Percentiles rank a stretch among this genome's conserved stretches.
Evolutionary conservation across 2,329 filamentous ascomycete species (phyloP).

Genomic region (Tolypocladium capitatum): DNA sequence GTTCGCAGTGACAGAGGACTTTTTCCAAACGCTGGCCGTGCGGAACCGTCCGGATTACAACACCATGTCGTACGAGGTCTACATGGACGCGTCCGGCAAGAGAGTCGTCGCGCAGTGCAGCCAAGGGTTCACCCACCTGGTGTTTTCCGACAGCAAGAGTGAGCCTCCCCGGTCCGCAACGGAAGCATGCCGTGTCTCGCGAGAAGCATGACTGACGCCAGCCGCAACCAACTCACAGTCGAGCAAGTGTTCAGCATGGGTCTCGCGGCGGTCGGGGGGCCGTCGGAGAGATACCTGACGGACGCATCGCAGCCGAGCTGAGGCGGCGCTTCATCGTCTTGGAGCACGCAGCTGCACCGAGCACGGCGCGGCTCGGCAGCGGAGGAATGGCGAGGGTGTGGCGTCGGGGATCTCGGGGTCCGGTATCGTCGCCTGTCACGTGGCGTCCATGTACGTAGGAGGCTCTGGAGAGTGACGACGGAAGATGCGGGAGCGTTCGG

Average conservation of each 20-base stretch:
- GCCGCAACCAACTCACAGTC: not conserved
- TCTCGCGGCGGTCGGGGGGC: not conserved
- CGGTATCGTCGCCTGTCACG: not conserved
- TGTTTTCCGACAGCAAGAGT: constrained; percentile 1
- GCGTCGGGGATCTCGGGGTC: no score
- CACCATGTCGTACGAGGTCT: not conserved
- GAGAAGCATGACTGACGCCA: not conserved
- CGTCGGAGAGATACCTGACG: not conserved
- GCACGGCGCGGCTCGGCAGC: no score
- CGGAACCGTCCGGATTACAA: not conserved
- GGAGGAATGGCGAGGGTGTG: no score
- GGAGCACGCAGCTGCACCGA: no score
- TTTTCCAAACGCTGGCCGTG: constrained; percentile 1
- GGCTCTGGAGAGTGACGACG: no score
- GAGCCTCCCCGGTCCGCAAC: not conserved
- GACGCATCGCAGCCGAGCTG: not conserved
- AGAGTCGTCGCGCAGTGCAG: not conserved
- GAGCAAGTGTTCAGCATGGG: constrained; percentile 1
- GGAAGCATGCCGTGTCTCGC: not conserved
- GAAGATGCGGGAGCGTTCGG: no score
- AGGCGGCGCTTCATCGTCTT: not conserved
- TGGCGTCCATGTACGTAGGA: not conserved
- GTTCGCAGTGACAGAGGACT: not conserved
- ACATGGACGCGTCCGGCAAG: constrained; percentile 1
- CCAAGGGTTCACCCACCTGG: not conserved